Evolutionary conservation across 2,329 filamentous ascomycete species (phyloP).

Genomic region (Ophiostoma sp.): DNA sequence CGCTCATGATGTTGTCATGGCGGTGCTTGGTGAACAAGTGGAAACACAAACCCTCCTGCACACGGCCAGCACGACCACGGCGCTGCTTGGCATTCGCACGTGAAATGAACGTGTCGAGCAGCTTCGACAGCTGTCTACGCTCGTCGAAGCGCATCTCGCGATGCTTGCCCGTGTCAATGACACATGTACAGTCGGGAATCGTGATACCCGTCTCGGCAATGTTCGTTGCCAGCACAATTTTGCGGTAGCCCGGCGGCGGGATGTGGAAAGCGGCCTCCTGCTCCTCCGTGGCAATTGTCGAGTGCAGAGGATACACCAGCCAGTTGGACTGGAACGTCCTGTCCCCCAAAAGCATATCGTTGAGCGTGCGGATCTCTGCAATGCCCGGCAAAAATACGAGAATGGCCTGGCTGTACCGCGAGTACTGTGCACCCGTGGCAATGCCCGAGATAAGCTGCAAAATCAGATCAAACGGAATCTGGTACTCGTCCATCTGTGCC

Average conservation of each 20-base stretch:
- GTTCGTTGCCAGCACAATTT: conserved; percentile 95
- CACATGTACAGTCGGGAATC: conserved; percentile 94
- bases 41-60: conserved; percentile 91
- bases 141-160: conserved; percentile 98
- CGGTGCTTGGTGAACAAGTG: conserved; percentile 89
- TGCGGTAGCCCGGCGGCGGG: conserved; percentile 74
- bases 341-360: conserved; percentile 76
- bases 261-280: conserved; percentile 89
- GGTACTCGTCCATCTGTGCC: conserved; percentile 78
- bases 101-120: conserved; percentile 94
- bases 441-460: conserved; percentile 73
- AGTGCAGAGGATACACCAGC: conserved; percentile 87
- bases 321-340: conserved; percentile 69
- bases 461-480: conserved; percentile 84
- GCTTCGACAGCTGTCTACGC: conserved; percentile 77
- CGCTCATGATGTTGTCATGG: conserved; percentile 77
- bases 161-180: conserved; percentile 94
- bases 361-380: conserved; percentile 82
- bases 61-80: conserved; percentile 86
- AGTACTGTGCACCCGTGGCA: conserved; percentile 60
- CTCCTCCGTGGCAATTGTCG: conserved; percentile 90
- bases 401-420: conserved; percentile 77
- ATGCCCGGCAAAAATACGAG: conserved; percentile 94
- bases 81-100: conserved; percentile 93
- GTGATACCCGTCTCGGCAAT: conserved; percentile 99